Evolutionary conservation across 1,284 basidiomycete species (phyloP).

Genomic region (Trametes sp.): DNA sequence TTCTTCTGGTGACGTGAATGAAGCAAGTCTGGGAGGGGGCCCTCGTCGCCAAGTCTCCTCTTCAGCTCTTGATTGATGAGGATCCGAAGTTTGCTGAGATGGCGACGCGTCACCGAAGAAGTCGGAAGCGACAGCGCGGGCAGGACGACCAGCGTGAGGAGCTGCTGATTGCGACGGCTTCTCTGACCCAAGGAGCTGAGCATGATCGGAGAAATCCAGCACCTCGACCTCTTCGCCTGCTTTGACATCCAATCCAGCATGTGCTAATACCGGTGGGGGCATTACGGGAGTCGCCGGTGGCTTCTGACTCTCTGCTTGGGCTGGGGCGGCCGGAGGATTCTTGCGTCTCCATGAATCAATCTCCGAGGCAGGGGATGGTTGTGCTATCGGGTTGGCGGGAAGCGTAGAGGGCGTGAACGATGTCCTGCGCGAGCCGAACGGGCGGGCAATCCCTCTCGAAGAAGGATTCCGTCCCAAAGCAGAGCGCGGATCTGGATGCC

Average conservation of each 20-base stretch:
- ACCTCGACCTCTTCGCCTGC: slow-evolving; percentile 72
- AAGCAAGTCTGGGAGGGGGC: background rate
- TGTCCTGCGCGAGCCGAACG: slow-evolving; percentile 37
- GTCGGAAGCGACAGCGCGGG: slow-evolving; percentile 68
- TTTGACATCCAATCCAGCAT: slow-evolving; percentile 53
- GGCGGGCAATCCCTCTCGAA: slow-evolving; percentile 36
- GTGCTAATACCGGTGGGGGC: slow-evolving; percentile 50
- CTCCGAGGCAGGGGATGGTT: slow-evolving; percentile 45
- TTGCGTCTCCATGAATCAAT: slow-evolving; percentile 72
- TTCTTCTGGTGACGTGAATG: background rate
- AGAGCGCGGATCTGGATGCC: slow-evolving; percentile 19
- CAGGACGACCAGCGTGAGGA: slow-evolving; percentile 30
- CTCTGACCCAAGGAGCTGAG: slow-evolving; percentile 62
- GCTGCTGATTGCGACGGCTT: slow-evolving; percentile 36
- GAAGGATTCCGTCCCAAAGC: slow-evolving; percentile 45
- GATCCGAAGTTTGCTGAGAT: slow-evolving; percentile 13
- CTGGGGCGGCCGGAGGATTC: slow-evolving; percentile 42
- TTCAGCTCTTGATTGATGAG: slow-evolving; percentile 40
- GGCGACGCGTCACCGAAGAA: slow-evolving; percentile 64
- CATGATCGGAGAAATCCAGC: slow-evolving; percentile 80
- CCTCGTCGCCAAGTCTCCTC: slow-evolving; percentile 55
- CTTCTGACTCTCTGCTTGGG: slow-evolving; percentile 16
- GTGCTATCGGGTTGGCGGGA: slow-evolving; percentile 6
- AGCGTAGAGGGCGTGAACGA: slow-evolving; percentile 36
- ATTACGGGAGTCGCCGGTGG: slow-evolving; percentile 27